Evolutionary conservation across 1,284 basidiomycete species (phyloP).

Genomic region (Apiotrichum porosum): DNA sequence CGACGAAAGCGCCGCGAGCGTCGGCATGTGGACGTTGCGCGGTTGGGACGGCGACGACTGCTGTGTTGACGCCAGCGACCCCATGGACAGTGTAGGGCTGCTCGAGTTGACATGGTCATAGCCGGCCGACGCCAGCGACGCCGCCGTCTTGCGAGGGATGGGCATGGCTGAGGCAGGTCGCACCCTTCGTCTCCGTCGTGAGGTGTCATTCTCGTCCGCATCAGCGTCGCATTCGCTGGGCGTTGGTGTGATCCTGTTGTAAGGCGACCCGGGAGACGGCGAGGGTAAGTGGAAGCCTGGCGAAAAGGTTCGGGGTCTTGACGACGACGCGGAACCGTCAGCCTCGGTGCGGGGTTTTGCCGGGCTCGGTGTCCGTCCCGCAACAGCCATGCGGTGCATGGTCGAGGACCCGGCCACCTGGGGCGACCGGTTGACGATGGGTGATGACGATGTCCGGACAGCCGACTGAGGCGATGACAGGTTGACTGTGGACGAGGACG

Average conservation of each 20-base stretch:
- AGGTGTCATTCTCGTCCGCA: slow-evolving; percentile 11
- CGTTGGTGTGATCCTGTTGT: slow-evolving; percentile 5
- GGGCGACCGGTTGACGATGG: neutral
- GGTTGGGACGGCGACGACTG: neutral
- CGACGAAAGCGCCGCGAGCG: neutral
- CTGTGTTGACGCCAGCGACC: neutral
- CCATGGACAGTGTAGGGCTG: too few species aligned
- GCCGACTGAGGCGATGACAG: too few species aligned
- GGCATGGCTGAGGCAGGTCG: slow-evolving; percentile 31
- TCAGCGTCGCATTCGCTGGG: slow-evolving; percentile 24
- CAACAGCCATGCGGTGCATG: neutral
- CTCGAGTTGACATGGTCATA: neutral
- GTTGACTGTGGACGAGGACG: too few species aligned
- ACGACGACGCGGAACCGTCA: too few species aligned
- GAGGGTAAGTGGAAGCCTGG: slow-evolving; percentile 42
- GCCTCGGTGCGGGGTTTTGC: too few species aligned
- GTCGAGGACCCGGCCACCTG: neutral
- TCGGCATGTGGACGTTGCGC: slow-evolving; percentile 6
- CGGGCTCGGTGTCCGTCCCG: too few species aligned
- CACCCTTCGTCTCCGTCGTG: slow-evolving; percentile 3
- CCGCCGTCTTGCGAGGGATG: slow-evolving; percentile 7
- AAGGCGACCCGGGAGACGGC: slow-evolving; percentile 36
- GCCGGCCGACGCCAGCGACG: too few species aligned
- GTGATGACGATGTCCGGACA: too few species aligned
- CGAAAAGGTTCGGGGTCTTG: slow-evolving; percentile 27